Base-by-base conservation (phyloP, 306 rosid species). In the Glycyrrhiza uralensis region DNA sequence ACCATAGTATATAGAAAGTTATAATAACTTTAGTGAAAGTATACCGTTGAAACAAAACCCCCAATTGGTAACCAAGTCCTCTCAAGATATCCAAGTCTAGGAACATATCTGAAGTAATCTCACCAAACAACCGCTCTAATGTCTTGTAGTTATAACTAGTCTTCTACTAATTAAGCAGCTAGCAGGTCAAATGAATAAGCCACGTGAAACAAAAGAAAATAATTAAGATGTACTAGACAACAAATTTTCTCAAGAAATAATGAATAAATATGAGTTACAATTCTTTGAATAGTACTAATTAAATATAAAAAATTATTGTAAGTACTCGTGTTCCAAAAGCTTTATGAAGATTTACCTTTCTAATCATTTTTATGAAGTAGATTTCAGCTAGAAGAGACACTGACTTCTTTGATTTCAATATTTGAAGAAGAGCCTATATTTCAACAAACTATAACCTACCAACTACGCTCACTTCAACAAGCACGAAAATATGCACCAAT, bases 81-180 rank as follows among this genome's bases (percentile, higher is more conserved):
- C 47, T 56, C 56, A 72, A 13, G 32, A 28, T 26, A 62, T 66
- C 39, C 39, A 74, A 67, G 67, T 80, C 76, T 61, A 22, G 29
- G 64, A 62, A 41, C 76, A 69, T 38, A 80, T 80, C 83, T 73
- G 7, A 66, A 10, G 76, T 68, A 74, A 79, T 79, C 83, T 67
- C 80, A 80, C 83, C 83, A 55, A 80, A 80, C 60, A 79, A 74
- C 80, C 2, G 59, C 80, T 74, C 59, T 59, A 6, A 39, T 74
- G 76, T 67, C 76, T n/a, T 74, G 71, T 57, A 67, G 83, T 74
- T 59, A 59, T 15, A 74, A 36, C 66, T 18, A 58, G 76, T 57
- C 59, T 47, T 74, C 49, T 47, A 57, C 51, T 26, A n/a, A n/a
- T n/a, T n/a, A 45, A 24, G 57, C 23, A 35, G n/a, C 49, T 46